These are phyloP conservation scores for Pythium biforme DNA, from an alignment of 352 stramenopile species.

Conservation along the genomic window DNA sequence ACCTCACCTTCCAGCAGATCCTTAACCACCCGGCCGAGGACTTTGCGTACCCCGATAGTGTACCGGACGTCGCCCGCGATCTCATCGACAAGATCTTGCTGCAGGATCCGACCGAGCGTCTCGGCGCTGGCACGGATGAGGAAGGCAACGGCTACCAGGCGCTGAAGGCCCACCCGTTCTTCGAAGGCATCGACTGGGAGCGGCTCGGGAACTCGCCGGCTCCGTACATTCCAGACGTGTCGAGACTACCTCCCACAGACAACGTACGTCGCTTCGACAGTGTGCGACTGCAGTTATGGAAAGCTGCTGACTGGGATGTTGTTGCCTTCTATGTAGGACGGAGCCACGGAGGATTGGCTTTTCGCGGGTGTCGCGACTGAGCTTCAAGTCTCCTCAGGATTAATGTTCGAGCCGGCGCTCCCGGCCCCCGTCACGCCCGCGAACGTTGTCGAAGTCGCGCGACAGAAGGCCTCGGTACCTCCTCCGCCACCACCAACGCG, in stretches of 20 bases:
- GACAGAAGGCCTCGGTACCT: constrained; percentile 69
- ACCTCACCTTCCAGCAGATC: constrained; percentile 90
- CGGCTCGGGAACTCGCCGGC: constrained; percentile 41
- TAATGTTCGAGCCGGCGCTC: constrained; percentile 62
- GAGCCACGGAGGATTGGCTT: constrained; percentile 85
- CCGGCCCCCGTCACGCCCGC: constrained; percentile 38
- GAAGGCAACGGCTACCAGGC: constrained; percentile 72
- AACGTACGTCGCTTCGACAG: constrained; percentile 43
- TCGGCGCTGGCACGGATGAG: constrained; percentile 71
- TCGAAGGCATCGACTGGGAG: constrained; percentile 81
- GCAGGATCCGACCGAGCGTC: constrained; percentile 63
- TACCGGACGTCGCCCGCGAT: constrained; percentile 57
- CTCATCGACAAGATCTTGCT: constrained; percentile 79
- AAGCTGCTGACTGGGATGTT: too few species aligned
- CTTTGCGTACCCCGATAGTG: constrained; percentile 58
- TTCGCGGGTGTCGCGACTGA: constrained; percentile 87
- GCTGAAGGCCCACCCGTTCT: constrained; percentile 80
- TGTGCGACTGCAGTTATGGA: too few species aligned
- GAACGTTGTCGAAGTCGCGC: constrained; percentile 75
- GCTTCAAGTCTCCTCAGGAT: constrained; percentile 81
- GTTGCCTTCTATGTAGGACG: constrained; percentile 46
- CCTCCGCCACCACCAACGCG: constrained; percentile 52
- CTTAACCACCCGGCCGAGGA: constrained; percentile 80
- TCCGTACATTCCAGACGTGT: constrained; percentile 64
- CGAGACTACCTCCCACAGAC: constrained; percentile 59